Evolutionary conservation across 371 early-diverging fungal species (phyloP), one percentile per base, ranked within the genome.

Genomic region (Mortierella sp.): DNA sequence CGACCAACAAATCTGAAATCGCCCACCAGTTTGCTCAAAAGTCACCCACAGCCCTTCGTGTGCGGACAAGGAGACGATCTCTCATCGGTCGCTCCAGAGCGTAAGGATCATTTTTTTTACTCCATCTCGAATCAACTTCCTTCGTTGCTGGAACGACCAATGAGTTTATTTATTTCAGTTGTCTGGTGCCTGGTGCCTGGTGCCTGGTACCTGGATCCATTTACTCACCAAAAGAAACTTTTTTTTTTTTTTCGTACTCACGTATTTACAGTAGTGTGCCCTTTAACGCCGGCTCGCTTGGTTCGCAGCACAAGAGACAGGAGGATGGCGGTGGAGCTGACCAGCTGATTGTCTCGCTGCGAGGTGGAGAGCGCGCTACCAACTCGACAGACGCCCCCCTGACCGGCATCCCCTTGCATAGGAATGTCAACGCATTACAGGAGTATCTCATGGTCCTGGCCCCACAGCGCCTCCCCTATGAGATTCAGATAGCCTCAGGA

Each of bases 401-500:
- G n/a, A 55, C 74, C 41, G 79, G 82, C 35, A 70, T 71, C 16
- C 82, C 79, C 11, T 68, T 78, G 48, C 85, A 85, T 68, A 77
- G 73, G 46, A 81, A 76, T 65, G 65, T 60, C 35, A 82, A 85
- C 48, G 82, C 85, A 32, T 73, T 79, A n/a, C 85, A 85, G 60
- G 85, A 85, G 29, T 85, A 81, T 48, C 75, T 85, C 55, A 85
- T 85, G 85, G 85, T 85, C 10, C 54, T 87, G 75, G 54, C 86
- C 4, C 77, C 86, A 32, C 87, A 90, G 72, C 83, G 88, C 55
- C 76, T 92, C 12, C 88, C 79, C 27, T 92, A 89, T 77, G 83
- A 84, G 24, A 85, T 92, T 72, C 87, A 83, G 46, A 88, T 90
- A 56, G 90, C 83, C n/a, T 88, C 92, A 41, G 89, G 91, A 71